Evolutionary conservation across 2,329 filamentous ascomycete genomes (phyloP), one percentile per base, ranked within the genome.

Genomic region (Xylariales sp.): DNA sequence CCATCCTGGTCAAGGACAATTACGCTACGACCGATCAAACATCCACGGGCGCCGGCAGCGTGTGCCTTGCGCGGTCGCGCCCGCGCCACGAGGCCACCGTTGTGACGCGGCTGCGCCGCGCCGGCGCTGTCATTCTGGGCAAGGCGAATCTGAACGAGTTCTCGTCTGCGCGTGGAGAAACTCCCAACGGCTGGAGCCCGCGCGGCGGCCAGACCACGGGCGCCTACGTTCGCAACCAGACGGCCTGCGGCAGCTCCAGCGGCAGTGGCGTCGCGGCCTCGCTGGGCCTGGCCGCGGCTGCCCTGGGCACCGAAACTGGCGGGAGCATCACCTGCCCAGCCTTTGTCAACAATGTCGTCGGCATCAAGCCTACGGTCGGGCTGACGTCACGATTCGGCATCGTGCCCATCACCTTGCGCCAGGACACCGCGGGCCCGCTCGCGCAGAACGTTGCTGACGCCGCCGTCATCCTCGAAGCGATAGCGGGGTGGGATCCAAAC

Each of bases 341-440:
- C 0, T 50, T 57, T 29, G 35, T 44, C 5, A 83, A 76, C 60
- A 82, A 81, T 40, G 54, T 85, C 4, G 81, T 85, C 0, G 83
- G 81, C 1, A 78, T 87, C 50, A 83, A 82, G 56, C 79, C 82
- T 0, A 82, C 80, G 0, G 75, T 84, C 4, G 83, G 83, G 0
- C 61, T 85, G 2, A 83, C 76, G 1, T 81, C 77, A 5, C 67
- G 78, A 16, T 59, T 27, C 15, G 77, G 71, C 20, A 74, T 81
- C 6, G 74, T 83, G 18, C 78, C 78, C 1, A 73, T 83, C 3
- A 71, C 66, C 10, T 49, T 63, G 10, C 67, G 74, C 48, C 72
- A 77, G 48, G 79, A 83, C 45, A 75, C 70, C 0, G 65, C 81
- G 3, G 78, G 78, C 3, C 62, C 67, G 1, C 73, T 83, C 50